These are phyloP conservation scores for Daldinia sp. DNA, from an alignment of 2,329 filamentous ascomycete species.

Conservation along the genomic window DNA sequence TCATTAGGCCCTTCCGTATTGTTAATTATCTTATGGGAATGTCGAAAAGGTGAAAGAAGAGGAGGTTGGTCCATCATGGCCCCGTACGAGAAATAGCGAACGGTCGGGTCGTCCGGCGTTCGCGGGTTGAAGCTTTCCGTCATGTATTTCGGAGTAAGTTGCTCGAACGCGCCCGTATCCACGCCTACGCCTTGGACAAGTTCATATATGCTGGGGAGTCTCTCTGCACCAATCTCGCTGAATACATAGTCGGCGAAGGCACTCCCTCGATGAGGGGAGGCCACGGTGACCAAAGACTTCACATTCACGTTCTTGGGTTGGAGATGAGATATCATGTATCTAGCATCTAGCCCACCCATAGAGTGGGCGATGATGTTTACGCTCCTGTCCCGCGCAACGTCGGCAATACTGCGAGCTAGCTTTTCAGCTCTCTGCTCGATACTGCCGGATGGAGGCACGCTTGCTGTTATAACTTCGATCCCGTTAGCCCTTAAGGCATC, in stretches of 20 bases:
- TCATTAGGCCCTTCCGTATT: slow-evolving; percentile 68
- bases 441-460: slow-evolving; percentile 67
- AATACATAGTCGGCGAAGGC: slow-evolving; percentile 64
- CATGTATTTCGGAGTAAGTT: slow-evolving; percentile 69
- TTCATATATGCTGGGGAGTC: slow-evolving; percentile 64
- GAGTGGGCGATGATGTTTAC: slow-evolving; percentile 81
- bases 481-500: slow-evolving; percentile 63
- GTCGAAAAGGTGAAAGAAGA: slow-evolving; percentile 70
- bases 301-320: slow-evolving; percentile 57
- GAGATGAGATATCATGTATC: slow-evolving; percentile 70
- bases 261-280: slow-evolving; percentile 64
- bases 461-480: slow-evolving; percentile 65
- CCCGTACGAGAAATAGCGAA: slow-evolving; percentile 70
- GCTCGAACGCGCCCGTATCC: slow-evolving; percentile 66
- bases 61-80: slow-evolving; percentile 61
- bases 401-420: slow-evolving; percentile 63
- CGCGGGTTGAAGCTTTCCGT: slow-evolving; percentile 64
- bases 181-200: slow-evolving; percentile 60
- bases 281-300: slow-evolving; percentile 62
- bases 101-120: slow-evolving; percentile 60
- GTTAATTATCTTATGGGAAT: slow-evolving; percentile 60
- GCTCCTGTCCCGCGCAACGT: slow-evolving; percentile 56
- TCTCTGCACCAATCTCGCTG: slow-evolving; percentile 54
- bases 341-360: slow-evolving; percentile 71
- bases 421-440: slow-evolving; percentile 68